Conservation (phyloP, 2,329 filamentous ascomycete species). For the Colletotrichum sp. region DNA sequence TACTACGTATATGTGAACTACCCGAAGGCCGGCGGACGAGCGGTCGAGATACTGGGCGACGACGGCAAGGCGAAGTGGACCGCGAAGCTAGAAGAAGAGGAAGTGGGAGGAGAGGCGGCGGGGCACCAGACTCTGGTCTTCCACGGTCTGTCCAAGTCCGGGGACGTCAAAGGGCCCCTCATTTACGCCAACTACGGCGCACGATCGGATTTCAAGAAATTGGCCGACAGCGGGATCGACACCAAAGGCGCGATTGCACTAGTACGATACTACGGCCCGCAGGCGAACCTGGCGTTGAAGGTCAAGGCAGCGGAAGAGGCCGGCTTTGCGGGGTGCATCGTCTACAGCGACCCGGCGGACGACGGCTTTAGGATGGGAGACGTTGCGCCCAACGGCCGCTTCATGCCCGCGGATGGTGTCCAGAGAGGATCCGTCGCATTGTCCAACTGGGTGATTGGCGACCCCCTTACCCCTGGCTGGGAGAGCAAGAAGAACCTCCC, state of each 20-base stretch:
- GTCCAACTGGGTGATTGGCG: constrained; percentile 83
- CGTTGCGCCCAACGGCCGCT: constrained; percentile 77
- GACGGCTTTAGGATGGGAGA: constrained; percentile 80
- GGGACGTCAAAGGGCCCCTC: constrained; percentile 83
- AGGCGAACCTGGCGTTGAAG: constrained; percentile 78
- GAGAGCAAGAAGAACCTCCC: constrained; percentile 71
- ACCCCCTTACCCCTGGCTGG: constrained; percentile 90
- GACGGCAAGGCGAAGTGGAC: constrained; percentile 73
- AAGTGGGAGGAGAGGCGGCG: constrained; percentile 64
- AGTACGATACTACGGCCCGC: constrained; percentile 79
- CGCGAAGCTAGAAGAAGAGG: constrained; percentile 83
- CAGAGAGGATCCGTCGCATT: constrained; percentile 83
- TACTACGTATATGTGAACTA: constrained; percentile 95
- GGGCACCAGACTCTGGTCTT: constrained; percentile 78
- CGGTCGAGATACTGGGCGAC: constrained; percentile 78
- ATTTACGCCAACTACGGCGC: constrained; percentile 95
- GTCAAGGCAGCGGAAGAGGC: constrained; percentile 88
- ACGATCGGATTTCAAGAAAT: constrained; percentile 76
- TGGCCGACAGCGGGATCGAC: constrained; percentile 75
- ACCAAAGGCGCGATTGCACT: constrained; percentile 83
- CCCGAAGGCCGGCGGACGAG: constrained; percentile 76
- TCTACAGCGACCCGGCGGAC: constrained; percentile 89
- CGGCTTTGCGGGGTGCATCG: constrained; percentile 85
- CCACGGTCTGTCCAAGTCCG: constrained; percentile 87
- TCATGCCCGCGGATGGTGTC: constrained; percentile 81